Evolutionary conservation across 2,329 filamentous ascomycete species (phyloP).

Genomic region (Colletotrichum sp.): DNA sequence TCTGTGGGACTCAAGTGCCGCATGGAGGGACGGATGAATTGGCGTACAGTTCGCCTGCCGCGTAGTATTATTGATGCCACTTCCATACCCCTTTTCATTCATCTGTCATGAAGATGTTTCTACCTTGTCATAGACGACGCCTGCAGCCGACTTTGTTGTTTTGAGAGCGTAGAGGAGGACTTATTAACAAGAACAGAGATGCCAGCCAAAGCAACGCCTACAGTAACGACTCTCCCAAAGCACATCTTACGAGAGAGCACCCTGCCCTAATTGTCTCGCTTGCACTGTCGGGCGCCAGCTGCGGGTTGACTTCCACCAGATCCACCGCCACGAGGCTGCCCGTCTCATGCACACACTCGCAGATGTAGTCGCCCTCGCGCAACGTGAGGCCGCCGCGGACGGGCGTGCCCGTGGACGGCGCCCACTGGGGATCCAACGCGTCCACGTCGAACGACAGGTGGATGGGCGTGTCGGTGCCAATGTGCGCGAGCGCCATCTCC

Average conservation of each 20-base stretch:
- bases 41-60: neutral
- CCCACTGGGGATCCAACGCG: constrained; percentile 94
- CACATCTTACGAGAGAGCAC: constrained; percentile 89
- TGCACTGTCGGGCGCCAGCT: constrained; percentile 70
- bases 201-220: constrained; percentile 44
- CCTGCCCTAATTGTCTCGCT: constrained; percentile 89
- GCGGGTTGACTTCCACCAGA: constrained; percentile 82
- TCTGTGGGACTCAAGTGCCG: accelerated
- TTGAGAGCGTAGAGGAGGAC: too few species aligned
- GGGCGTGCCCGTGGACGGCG: constrained; percentile 92
- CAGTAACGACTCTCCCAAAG: constrained; percentile 87
- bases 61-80: neutral
- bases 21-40: neutral
- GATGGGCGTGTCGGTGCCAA: constrained; percentile 92
- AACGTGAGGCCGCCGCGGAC: constrained; percentile 92
- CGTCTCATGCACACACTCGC: constrained; percentile 82
- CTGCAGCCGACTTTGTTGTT: neutral
- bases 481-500: constrained; percentile 97
- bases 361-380: constrained; percentile 96
- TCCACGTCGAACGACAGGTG: constrained; percentile 98
- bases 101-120: neutral
- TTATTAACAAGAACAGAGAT: too few species aligned
- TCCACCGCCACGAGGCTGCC: constrained; percentile 81
- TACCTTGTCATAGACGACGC: neutral
- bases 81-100: neutral